Evolutionary conservation across 805 yeast species (phyloP), one percentile per base, ranked within the genome.

Genomic region (Cyberlindnera saturnus): DNA sequence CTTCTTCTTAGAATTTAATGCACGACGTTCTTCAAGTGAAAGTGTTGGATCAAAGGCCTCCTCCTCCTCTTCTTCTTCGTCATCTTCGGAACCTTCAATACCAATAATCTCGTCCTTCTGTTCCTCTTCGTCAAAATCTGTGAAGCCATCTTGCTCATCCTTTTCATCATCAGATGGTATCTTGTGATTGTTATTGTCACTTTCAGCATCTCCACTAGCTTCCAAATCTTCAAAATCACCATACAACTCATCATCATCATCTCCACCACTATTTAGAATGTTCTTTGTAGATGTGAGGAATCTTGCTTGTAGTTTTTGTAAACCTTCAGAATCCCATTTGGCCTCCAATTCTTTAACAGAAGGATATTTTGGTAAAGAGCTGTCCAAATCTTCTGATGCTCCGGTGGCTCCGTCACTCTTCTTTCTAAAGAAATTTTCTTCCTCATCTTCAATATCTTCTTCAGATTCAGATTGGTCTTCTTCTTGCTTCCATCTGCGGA

Each of bases 1-100:
- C 57, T 93, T 95, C 70, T 86, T 89, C 48, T 82, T 79, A 2
- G 97, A 96, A 57, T 90, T 90, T 42, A 78, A 66, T 41, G 77
- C 81, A 61, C 98, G 79, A 61, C 80, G 82, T 58, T 86, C 81
- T 45, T 83, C 95, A 31, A 83, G 66, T 1, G 91, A 68, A 37
- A 79, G 51, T 34, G 61, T 44, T 38, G 62, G 62, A 42, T 59
- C 62, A 42, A 57, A 57, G 5, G 59, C 67, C 37, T 64, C 62
- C 38, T 59, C 61, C 4, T 66, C 73, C 11, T 65, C 73, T 4
- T 63, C 74, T 8, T 48, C 40, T 32, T 33, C 34, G n/a, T 26
- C 14, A 7, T 26, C 29, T 4, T n/a, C 35, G 9, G 16, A 14
- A 23, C 19, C 34, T 9, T 36, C 33, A 6, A 23, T 32, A 17